Base-by-base conservation (phyloP, 2,329 filamentous ascomycete species). In the Sporothrix sp. region DNA sequence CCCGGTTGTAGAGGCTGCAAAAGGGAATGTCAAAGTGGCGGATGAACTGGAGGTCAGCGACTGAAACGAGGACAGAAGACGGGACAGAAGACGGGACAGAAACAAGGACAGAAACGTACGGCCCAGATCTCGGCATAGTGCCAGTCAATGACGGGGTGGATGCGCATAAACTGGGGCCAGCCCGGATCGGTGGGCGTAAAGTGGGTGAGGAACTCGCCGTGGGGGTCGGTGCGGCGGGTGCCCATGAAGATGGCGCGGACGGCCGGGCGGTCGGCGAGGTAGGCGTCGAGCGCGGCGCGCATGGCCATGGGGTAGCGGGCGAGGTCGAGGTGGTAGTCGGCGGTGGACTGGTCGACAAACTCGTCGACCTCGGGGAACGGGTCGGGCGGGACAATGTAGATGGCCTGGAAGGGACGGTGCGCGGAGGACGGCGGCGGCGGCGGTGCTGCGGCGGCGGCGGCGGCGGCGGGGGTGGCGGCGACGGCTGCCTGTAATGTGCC, bases 61-160 rank as follows among this genome's bases (percentile, higher is more conserved):
- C 23, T 25, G 25, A 7, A 43, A 21, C 38, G 21, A 27, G 37
- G 30, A 49, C 18, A 35, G 7, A 45, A 33, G 38, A 33, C 39
- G 16, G 25, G n/a, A 13, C 21, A 44, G 30, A 14, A 30, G n/a
- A n/a, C n/a, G n/a, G 37, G 30, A 49, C 18, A 35, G 7, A 45
- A 33, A 36, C 30, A 42, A 14, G 25, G n/a, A 13, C 21, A 44
- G 30, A 14, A n/a, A 51, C 62, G 74, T 62, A 94, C 89, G 16
- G 82, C 80, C 93, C 93, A 97, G 49, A 97, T 91, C 65, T 97
- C 91, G 10, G 81, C 79, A 66, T 96, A 95, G 65, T 93, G 87
- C 93, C 93, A 98, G 67, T 98, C 93, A 62, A 98, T 90, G 9
- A 98, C 86, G 0, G 93, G 91, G 66, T 98, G 89, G 54, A 97